phyloP scores from a whole-genome alignment of 1,139 yeast species.

The Yueomyces sp. region DNA sequence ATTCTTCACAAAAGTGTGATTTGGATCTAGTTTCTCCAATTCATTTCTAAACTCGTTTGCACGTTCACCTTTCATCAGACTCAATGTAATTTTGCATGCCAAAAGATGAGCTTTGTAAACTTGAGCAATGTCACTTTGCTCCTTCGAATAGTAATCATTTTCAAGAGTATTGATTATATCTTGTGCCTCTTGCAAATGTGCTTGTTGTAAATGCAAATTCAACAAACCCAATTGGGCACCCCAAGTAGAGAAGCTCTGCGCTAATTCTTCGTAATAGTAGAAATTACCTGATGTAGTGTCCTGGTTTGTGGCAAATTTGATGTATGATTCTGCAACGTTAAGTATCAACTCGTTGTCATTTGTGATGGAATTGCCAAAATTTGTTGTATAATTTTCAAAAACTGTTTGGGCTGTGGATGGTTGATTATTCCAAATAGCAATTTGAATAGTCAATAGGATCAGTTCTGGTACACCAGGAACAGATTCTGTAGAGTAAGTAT shows the following conservation, averaged over 20 bases:
- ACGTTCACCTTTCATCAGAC: constrained; percentile 34
- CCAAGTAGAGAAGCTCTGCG: constrained; percentile 25
- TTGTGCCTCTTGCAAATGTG: constrained; percentile 31
- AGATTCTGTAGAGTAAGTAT: constrained; percentile 7
- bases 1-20: constrained; percentile 35
- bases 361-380: constrained; percentile 16
- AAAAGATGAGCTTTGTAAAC: constrained; percentile 31
- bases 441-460: constrained; percentile 20
- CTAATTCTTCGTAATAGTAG: constrained; percentile 24
- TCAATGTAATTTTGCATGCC: constrained; percentile 42
- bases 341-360: constrained; percentile 24
- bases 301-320: constrained; percentile 19
- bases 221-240: constrained; percentile 28
- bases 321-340: constrained; percentile 22
- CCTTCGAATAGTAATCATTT: constrained; percentile 18
- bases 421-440: constrained; percentile 16
- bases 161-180: constrained; percentile 25
- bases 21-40: constrained; percentile 31
- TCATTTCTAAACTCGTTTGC: constrained; percentile 30
- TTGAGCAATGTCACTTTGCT: constrained; percentile 14
- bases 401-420: constrained; percentile 14
- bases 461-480: constrained; percentile 18
- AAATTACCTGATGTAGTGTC: constrained; percentile 22
- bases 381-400: constrained; percentile 17
- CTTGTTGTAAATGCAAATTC: constrained; percentile 29